Evolutionary conservation across 108 stramenopile genomes (phyloP).

Genomic region (Stephanodiscus minutulus): DNA sequence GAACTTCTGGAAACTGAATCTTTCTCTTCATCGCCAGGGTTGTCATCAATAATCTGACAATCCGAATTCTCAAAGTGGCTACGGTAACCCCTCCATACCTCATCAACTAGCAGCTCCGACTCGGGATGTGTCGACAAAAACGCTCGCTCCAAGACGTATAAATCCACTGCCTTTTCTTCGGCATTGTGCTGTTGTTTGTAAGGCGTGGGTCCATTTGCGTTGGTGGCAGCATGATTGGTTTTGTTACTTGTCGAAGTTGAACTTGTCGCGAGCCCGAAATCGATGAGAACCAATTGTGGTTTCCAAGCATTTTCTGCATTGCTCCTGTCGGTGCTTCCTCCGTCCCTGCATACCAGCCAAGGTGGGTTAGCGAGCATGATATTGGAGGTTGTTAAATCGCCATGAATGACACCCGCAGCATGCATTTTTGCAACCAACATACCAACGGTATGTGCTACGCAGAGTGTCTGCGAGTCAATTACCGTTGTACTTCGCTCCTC

Average conservation of each 20-base stretch:
- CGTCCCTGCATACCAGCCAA: conserved; percentile 10
- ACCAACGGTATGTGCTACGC: conserved; percentile 70
- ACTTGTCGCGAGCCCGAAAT: conserved; percentile 88
- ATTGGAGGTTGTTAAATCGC: conserved; percentile 97
- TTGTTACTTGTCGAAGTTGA: conserved; percentile 15
- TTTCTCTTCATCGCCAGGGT: neutral
- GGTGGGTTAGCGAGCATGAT: conserved; percentile 66
- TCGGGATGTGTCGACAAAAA: conserved; percentile 92
- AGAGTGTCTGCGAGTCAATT: conserved; percentile 34
- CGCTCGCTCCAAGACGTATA: conserved; percentile 96
- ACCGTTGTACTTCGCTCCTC: conserved; percentile 40
- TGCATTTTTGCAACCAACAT: conserved; percentile 84
- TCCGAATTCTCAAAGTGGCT: conserved; percentile 57
- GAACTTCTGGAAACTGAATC: neutral
- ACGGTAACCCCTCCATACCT: conserved; percentile 61
- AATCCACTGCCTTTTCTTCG: conserved; percentile 98
- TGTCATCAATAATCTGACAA: conserved; percentile 2
- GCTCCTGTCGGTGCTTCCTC: neutral
- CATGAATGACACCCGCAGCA: conserved; percentile 89
- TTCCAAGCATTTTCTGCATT: conserved; percentile 13
- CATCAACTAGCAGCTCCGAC: conserved; percentile 66
- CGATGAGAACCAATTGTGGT: conserved; percentile 75
- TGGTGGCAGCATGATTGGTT: neutral
- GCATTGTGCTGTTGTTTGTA: conserved; percentile 58
- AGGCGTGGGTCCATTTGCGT: conserved; percentile 25